Evolutionary conservation across 768 basidiomycete genomes (phyloP).

Genomic region (Suillus cothurnatus): DNA sequence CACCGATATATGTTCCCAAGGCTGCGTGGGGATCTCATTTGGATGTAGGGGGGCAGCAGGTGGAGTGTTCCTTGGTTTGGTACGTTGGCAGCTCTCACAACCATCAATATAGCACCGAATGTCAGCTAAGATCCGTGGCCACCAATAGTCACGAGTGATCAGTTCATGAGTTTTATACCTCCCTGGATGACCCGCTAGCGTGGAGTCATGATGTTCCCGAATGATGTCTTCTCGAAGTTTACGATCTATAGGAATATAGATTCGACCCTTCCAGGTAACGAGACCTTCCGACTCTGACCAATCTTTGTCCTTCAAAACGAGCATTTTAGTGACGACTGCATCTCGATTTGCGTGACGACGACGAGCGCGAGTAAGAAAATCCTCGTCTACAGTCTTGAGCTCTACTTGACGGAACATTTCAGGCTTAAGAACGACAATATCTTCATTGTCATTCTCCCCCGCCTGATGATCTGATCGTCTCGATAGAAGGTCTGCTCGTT

Average conservation of each 20-base stretch:
- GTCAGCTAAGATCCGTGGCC: slow-evolving; percentile 15
- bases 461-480: slow-evolving; percentile 24
- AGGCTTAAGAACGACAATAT: slow-evolving; percentile 18
- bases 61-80: background rate
- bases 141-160: slow-evolving; percentile 19
- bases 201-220: background rate
- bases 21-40: slow-evolving; percentile 7
- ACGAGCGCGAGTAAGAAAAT: background rate
- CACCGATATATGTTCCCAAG: slow-evolving; percentile 35
- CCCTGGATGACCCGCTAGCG: background rate
- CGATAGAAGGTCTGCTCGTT: slow-evolving; percentile 30
- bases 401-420: slow-evolving; percentile 8
- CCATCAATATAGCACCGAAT: slow-evolving; percentile 12
- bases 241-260: slow-evolving; percentile 20
- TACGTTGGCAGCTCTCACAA: slow-evolving; percentile 14
- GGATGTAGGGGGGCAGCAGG: slow-evolving; percentile 39
- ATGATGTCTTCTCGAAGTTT: slow-evolving; percentile 5
- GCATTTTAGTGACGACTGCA: background rate
- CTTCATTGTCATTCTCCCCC: slow-evolving; percentile 21
- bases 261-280: slow-evolving; percentile 3
- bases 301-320: background rate
- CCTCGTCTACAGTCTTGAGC: background rate
- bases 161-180: slow-evolving; percentile 15
- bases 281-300: background rate
- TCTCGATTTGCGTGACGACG: background rate